phyloP scores from a whole-genome alignment of 345 rosid species.

The Boechera retrofracta region DNA sequence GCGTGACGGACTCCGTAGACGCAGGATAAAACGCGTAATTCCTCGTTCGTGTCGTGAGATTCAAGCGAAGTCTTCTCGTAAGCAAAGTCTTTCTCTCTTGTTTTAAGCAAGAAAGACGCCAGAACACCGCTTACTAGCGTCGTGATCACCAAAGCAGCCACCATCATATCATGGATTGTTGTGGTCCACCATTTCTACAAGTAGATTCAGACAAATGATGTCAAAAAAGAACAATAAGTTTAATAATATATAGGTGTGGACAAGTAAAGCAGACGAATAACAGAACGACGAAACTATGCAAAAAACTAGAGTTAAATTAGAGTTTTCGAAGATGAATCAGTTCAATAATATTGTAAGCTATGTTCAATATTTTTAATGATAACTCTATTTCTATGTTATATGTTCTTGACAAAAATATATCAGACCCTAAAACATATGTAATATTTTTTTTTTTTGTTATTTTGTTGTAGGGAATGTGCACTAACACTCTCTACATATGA shows the following conservation, averaged over 20 bases:
- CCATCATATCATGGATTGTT: constrained; percentile 55
- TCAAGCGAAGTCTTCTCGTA: constrained; percentile 58
- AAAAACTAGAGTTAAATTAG: too few species aligned
- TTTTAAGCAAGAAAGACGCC: constrained; percentile 56
- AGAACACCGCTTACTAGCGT: constrained; percentile 65
- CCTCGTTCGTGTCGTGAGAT: constrained; percentile 54
- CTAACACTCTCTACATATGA: not conserved
- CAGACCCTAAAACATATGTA: not conserved
- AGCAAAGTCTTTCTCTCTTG: constrained; percentile 52
- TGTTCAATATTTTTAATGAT: not conserved
- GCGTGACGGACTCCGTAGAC: constrained; percentile 74
- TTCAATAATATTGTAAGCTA: not conserved
- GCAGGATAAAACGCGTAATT: constrained; percentile 70
- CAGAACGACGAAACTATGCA: too few species aligned
- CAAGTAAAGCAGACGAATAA: not conserved
- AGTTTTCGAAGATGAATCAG: not conserved
- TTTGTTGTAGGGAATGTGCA: too few species aligned
- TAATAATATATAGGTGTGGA: not conserved
- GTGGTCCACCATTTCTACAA: constrained; percentile 53
- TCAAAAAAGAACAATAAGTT: not conserved
- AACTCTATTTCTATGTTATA: not conserved
- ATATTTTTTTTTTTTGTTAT: too few species aligned
- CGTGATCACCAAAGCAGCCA: constrained; percentile 62
- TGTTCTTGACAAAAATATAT: not conserved
- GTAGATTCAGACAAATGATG: constrained; percentile 17